phyloP scores from a whole-genome alignment of 495 filamentous ascomycete genomes.

The Tuber indicum region DNA sequence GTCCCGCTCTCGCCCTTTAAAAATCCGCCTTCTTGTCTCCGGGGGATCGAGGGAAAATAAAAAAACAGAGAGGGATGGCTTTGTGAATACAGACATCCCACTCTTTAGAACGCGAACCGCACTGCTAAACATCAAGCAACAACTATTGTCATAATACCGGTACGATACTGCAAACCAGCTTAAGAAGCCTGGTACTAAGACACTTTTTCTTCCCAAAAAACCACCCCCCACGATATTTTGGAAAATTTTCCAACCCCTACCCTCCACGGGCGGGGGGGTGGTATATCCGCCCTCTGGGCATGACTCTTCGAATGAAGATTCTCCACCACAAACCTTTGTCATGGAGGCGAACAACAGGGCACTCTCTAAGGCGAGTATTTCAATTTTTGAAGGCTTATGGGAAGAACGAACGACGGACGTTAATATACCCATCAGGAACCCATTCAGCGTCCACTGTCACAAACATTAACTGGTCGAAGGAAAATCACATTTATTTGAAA shows the following conservation, averaged over 20 bases:
- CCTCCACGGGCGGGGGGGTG: too few species aligned
- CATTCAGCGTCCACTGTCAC: background rate
- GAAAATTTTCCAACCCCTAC: too few species aligned
- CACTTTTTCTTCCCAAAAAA: background rate
- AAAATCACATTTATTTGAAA: slow-evolving; percentile 57
- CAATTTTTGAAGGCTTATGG: background rate
- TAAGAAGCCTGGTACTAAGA: background rate
- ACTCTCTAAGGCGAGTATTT: background rate
- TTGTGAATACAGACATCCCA: background rate
- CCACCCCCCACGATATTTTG: background rate
- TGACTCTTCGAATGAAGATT: background rate
- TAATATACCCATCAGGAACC: background rate
- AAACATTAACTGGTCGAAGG: slow-evolving; percentile 1
- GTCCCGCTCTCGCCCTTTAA: background rate
- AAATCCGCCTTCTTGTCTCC: background rate
- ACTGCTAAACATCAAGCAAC: background rate
- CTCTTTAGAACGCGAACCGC: background rate
- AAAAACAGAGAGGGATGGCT: background rate
- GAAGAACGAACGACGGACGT: background rate
- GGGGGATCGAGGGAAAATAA: background rate
- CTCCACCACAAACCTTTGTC: background rate
- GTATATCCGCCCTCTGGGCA: too few species aligned
- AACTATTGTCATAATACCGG: background rate
- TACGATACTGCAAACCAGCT: background rate
- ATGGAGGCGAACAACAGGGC: background rate